Evolutionary conservation across 495 filamentous ascomycete genomes (phyloP).

Genomic region (Elasticomyces elasticus): DNA sequence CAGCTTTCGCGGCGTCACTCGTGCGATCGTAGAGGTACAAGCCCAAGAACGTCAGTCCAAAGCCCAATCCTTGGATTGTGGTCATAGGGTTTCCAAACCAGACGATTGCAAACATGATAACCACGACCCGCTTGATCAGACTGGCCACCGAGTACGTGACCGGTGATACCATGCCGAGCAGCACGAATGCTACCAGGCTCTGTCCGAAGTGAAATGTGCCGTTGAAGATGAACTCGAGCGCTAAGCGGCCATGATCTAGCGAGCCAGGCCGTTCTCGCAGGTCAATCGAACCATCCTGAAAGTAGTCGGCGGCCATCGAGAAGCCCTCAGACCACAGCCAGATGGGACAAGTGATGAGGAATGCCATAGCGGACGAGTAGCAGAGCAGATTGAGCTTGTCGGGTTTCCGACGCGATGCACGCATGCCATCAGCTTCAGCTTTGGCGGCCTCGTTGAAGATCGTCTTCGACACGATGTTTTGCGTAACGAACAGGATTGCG

Average conservation of each 20-base stretch:
- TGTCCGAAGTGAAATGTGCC: constrained; percentile 95
- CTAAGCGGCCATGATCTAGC: constrained; percentile 67
- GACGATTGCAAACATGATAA: constrained; percentile 86
- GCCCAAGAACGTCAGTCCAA: constrained; percentile 79
- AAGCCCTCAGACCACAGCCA: constrained; percentile 90
- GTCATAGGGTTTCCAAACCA: constrained; percentile 93
- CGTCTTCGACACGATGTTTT: constrained; percentile 98
- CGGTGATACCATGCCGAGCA: constrained; percentile 83
- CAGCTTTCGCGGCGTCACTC: constrained; percentile 70
- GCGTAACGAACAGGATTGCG: constrained; percentile 90
- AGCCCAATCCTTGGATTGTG: constrained; percentile 68
- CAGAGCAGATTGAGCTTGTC: constrained; percentile 96
- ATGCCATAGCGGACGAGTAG: constrained; percentile 88
- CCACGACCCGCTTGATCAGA: constrained; percentile 92
- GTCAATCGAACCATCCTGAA: constrained; percentile 53
- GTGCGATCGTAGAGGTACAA: constrained; percentile 96
- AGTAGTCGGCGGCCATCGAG: constrained; percentile 60
- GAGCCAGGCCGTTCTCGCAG: constrained; percentile 49
- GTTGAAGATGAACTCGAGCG: constrained; percentile 88
- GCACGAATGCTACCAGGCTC: constrained; percentile 86
- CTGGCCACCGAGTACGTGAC: constrained; percentile 96
- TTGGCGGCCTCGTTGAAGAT: constrained; percentile 93
- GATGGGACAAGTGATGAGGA: constrained; percentile 80
- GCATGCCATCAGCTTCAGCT: constrained; percentile 58
- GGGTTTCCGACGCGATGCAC: constrained; percentile 56